Base-by-base conservation (phyloP, 768 basidiomycete species). In the Termitomyces titanicus region DNA sequence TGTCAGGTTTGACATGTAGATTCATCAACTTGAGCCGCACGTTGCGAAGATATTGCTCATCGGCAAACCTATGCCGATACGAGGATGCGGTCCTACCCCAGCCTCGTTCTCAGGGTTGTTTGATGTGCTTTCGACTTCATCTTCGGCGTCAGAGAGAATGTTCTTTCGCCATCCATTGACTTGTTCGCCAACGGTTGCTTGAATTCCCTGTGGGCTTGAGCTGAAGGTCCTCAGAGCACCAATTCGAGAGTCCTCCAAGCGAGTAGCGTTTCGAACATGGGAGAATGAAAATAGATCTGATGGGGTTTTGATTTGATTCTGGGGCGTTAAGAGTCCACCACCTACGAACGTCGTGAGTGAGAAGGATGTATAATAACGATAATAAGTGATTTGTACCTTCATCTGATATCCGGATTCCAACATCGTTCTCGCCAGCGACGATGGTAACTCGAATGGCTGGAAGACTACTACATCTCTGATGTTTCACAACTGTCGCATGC, bases 21-120 rank as follows among this genome's bases (percentile, higher is more conserved):
- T 58, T 40, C 39, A 34, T 18, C 45, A 17, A 53, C 39, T 5
- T 24, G 47, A 58, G 47, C 18, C 82, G 55, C 62, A 90, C 81
- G 85, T 92, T 55, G 92, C 85, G 68, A 84, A 93, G 34, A 94
- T 92, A 63, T 91, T 88, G 66, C 92, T 90, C 90, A 94, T 91
- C 0, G 92, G 90, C 18, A 94, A 70, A 5, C 92, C 92, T 43
- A 94, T 85, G 2, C 92, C 92, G 53, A 93, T 88, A 40, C 80
- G 76, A 43, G 80, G 79, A 67, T 86, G 87, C 7, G 73, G 73
- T 29, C 76, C 78, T 35, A 79, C 74, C 3, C 76, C 76, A 10
- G 72, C 75, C 37, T 73, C 72, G 24, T 70, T 69, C 53, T 80
- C 79, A 24, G 74, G 74, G 57, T 75, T 71, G 29, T 69, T 54